These are phyloP conservation scores for Aegilops speltoides DNA, from an alignment of 176 grass and related monocot species.

Conservation along the genomic window DNA sequence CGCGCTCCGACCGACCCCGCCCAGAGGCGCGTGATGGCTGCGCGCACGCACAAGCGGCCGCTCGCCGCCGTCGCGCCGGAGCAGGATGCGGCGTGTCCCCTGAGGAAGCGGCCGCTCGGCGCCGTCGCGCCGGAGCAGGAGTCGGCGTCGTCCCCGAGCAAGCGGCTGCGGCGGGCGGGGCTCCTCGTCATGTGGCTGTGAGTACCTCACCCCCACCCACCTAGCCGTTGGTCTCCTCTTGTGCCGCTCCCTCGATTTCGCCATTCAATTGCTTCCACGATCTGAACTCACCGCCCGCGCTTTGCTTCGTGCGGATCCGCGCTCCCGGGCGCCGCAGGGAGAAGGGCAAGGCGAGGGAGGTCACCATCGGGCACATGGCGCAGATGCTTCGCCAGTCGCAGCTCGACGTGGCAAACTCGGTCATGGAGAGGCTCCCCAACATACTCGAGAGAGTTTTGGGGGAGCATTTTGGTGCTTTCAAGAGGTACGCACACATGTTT, in stretches of 20 bases:
- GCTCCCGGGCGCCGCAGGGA: not conserved
- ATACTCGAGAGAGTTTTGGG: too few relatives aligned
- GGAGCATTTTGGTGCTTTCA: too few relatives aligned
- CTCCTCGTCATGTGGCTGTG: slow-evolving; percentile 9
- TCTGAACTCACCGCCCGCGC: not conserved
- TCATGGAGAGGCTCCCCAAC: not conserved
- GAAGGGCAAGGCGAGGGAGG: not conserved
- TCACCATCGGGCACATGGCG: not conserved
- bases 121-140: not conserved
- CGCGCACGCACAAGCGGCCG: too few relatives aligned
- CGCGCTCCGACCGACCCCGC: too few relatives aligned
- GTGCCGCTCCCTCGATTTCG: not conserved
- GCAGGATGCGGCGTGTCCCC: too few relatives aligned
- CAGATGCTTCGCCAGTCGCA: slow-evolving; percentile 5
- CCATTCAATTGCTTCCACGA: not conserved
- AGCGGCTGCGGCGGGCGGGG: slow-evolving; percentile 3
- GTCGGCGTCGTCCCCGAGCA: slow-evolving; percentile 22
- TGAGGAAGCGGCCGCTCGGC: too few relatives aligned
- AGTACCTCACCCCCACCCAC: not conserved
- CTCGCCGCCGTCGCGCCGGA: too few relatives aligned
- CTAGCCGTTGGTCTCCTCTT: too few relatives aligned
- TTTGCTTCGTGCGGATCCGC: not conserved
- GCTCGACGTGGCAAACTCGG: not conserved
- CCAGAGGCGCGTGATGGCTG: too few relatives aligned
- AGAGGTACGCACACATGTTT: too few relatives aligned